phyloP scores from a whole-genome alignment of 495 filamentous ascomycete genomes.

The Apodospora peruviana region DNA sequence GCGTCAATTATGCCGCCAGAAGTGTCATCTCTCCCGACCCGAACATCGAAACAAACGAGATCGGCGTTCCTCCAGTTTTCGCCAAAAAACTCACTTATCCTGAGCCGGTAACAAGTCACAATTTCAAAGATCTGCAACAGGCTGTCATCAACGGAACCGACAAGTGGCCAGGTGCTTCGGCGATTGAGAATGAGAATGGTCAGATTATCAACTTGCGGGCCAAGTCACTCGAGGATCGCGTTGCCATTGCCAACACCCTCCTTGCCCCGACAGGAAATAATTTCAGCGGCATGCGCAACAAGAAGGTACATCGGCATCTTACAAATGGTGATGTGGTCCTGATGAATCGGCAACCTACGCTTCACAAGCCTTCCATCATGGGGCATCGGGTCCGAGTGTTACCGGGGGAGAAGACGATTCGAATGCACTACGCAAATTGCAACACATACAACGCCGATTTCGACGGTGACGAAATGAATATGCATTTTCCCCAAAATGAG shows the following conservation, averaged over 20 bases:
- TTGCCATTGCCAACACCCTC: conserved; percentile 83
- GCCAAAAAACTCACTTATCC: conserved; percentile 94
- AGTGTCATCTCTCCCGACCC: conserved; percentile 98
- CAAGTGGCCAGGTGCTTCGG: conserved; percentile 88
- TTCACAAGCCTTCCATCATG: conserved; percentile 99
- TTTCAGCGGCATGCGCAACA: conserved; percentile 73
- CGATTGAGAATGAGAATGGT: conserved; percentile 93
- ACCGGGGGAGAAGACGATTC: conserved; percentile 90
- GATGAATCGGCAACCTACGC: conserved; percentile 99
- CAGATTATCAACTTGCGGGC: conserved; percentile 81
- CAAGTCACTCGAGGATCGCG: conserved; percentile 79
- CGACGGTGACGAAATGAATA: conserved; percentile 99
- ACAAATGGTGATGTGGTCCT: conserved; percentile 94
- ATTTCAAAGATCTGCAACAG: conserved; percentile 89
- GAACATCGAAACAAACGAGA: conserved; percentile 97
- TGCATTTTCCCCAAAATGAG: conserved; percentile 99
- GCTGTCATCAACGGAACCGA: conserved; percentile 92
- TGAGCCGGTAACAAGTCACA: conserved; percentile 94
- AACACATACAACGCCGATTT: conserved; percentile 99
- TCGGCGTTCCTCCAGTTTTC: conserved; percentile 95
- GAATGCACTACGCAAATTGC: conserved; percentile 99
- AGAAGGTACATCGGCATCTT: conserved; percentile 95
- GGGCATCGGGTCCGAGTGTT: conserved; percentile 89
- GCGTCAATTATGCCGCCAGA: conserved; percentile 96
- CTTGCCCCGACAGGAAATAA: conserved; percentile 78